Evolutionary conservation across 208 protist genomes (phyloP).

Genomic region (Leishmania major): DNA sequence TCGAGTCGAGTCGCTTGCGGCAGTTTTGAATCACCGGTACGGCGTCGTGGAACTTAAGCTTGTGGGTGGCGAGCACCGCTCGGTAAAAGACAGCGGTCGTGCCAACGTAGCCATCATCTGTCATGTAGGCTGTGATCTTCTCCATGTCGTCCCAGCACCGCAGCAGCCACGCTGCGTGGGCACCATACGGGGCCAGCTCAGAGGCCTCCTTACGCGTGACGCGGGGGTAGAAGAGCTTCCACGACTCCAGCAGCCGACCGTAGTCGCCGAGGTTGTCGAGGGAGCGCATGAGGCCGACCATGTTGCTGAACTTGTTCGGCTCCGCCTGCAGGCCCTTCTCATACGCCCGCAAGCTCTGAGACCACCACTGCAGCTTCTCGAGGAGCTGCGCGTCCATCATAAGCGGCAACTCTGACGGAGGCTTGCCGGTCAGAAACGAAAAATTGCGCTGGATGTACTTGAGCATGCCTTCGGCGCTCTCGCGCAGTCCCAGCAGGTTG

Average conservation of each 20-base stretch:
- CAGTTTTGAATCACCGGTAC: constrained; percentile 92
- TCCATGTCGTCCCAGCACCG: constrained; percentile 93
- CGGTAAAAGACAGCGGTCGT: constrained; percentile 94
- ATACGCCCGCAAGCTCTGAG: constrained; percentile 94
- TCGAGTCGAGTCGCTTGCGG: constrained; percentile 93
- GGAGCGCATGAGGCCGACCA: constrained; percentile 97
- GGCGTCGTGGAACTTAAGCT: constrained; percentile 80
- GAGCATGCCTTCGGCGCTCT: constrained; percentile 97
- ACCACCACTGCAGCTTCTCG: constrained; percentile 98
- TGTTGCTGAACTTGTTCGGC: constrained; percentile 84
- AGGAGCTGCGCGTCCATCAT: constrained; percentile 92
- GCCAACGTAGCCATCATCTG: constrained; percentile 88
- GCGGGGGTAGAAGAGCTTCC: constrained; percentile 63
- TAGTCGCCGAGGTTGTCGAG: constrained; percentile 97
- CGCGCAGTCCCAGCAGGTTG: constrained; percentile 98
- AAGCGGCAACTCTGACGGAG: constrained; percentile 63
- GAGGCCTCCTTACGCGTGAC: constrained; percentile 73
- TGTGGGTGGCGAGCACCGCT: constrained; percentile 76
- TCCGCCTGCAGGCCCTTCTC: constrained; percentile 80
- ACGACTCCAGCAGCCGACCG: constrained; percentile 82
- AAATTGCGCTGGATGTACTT: constrained; percentile 95
- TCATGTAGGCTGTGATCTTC: constrained; percentile 89
- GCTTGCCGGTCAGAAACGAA: constrained; percentile 74
- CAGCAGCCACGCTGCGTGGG: constrained; percentile 96
- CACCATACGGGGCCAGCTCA: constrained; percentile 93